Conservation (phyloP, 2,329 filamentous ascomycete genomes). For the Diplodia mutila region DNA sequence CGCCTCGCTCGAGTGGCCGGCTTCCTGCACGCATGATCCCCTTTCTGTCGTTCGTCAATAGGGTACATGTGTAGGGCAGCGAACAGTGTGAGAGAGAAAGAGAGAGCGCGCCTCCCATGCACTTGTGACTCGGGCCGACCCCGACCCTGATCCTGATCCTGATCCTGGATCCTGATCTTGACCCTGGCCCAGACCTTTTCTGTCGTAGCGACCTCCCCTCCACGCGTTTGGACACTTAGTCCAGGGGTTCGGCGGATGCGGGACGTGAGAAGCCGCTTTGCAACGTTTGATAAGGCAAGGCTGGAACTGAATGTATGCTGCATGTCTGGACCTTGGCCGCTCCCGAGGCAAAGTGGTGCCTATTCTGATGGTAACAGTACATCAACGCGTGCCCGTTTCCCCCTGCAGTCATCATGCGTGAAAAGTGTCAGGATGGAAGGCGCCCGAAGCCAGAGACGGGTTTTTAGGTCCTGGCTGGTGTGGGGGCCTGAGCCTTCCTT, state of each 20-base stretch:
- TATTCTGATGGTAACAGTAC: too few species aligned
- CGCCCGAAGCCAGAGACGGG: too few species aligned
- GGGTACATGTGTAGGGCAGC: not conserved
- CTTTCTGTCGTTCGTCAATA: not conserved
- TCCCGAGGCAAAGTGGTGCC: too few species aligned
- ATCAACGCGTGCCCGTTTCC: too few species aligned
- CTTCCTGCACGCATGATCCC: not conserved
- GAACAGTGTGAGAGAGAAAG: not conserved
- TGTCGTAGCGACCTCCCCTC: not conserved
- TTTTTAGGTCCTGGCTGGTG: too few species aligned
- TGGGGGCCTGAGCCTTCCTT: too few species aligned
- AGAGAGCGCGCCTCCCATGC: not conserved
- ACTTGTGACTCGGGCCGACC: not conserved
- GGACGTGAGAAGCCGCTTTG: not conserved
- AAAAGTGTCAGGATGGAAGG: too few species aligned
- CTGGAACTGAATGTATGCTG: too few species aligned
- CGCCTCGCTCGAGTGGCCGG: not conserved
- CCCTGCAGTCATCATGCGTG: too few species aligned
- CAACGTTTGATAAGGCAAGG: too few species aligned
- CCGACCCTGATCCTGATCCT: not conserved
- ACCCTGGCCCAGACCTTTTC: not conserved
- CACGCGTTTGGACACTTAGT: not conserved
- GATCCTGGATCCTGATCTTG: not conserved
- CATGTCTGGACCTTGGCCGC: too few species aligned
- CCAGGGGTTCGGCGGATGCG: not conserved